Evolutionary conservation across 2,329 filamentous ascomycete genomes (phyloP).

Genomic region (Phoma sp.): DNA sequence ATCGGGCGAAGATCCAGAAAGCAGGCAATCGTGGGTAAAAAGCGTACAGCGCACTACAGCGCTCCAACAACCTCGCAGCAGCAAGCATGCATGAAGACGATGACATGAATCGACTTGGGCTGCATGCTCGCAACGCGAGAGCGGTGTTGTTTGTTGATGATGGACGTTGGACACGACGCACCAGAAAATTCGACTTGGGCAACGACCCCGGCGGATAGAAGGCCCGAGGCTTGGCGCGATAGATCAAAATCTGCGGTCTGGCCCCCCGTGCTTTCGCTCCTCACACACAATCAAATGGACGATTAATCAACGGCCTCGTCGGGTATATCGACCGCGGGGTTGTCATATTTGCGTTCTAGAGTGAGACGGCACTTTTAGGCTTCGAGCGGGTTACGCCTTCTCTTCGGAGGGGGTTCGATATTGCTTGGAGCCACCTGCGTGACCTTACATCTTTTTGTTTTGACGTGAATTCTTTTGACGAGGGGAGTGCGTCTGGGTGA

Average conservation of each 20-base stretch:
- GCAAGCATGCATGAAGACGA: no score
- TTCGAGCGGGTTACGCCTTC: conserved; percentile 36
- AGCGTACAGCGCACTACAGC: conserved; percentile 11
- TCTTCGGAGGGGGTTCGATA: conserved; percentile 32
- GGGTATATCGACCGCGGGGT: conserved; percentile 45
- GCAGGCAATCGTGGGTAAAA: conserved; percentile 63
- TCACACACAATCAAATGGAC: conserved; percentile 52
- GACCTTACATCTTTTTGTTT: conserved; percentile 40
- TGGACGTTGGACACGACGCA: neutral
- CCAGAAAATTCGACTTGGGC: neutral
- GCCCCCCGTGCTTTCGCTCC: conserved; percentile 22
- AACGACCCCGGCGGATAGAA: neutral
- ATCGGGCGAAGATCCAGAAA: conserved; percentile 54
- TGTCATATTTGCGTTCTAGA: conserved; percentile 58
- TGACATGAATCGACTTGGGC: neutral
- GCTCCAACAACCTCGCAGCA: no score
- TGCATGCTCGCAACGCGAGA: neutral
- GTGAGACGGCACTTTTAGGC: conserved; percentile 47
- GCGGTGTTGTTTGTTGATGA: neutral
- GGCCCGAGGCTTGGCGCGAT: conserved; percentile 28
- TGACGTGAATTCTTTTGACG: no score
- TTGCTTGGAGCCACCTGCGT: conserved; percentile 49
- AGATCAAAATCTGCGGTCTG: conserved; percentile 29
- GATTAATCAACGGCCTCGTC: conserved; percentile 55
- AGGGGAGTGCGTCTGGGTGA: no score